phyloP scores from a whole-genome alignment of 1,139 yeast species.

The Lipomyces yarrowii region DNA sequence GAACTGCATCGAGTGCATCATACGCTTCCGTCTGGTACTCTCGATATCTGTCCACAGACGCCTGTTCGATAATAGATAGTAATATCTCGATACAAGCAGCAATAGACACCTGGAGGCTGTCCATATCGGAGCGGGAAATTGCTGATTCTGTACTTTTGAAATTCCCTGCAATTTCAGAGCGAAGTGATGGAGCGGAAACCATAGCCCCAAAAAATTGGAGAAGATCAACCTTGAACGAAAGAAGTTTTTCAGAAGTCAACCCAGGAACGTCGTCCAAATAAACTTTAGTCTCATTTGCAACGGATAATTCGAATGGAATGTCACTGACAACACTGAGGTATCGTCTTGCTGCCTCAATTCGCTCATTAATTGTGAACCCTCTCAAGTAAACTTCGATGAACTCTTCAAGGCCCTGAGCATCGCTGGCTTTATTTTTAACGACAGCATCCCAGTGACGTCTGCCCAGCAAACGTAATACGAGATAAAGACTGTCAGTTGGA shows the following conservation, averaged over 20 bases:
- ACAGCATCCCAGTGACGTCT: conserved; percentile 66
- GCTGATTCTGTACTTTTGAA: conserved; percentile 9
- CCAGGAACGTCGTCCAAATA: conserved; percentile 55
- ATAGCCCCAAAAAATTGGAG: conserved; percentile 46
- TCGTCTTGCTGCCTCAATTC: conserved; percentile 59
- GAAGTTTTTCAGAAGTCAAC: conserved; percentile 48
- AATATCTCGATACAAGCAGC: conserved; percentile 22
- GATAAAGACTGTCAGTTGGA: conserved; percentile 65
- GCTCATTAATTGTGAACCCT: conserved; percentile 68
- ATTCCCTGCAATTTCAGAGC: conserved; percentile 11
- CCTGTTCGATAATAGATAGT: conserved; percentile 16
- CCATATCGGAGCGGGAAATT: conserved; percentile 3
- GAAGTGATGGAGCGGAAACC: conserved; percentile 1
- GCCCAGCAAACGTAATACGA: conserved; percentile 76
- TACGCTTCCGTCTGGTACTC: conserved; percentile 43
- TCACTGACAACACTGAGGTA: conserved; percentile 51
- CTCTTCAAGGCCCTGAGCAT: conserved; percentile 66
- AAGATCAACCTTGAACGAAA: conserved; percentile 53
- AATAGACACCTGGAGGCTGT: conserved; percentile 15
- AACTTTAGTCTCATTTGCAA: background rate
- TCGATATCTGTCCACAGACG: conserved; percentile 1
- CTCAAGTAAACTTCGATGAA: conserved; percentile 71
- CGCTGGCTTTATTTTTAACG: conserved; percentile 60
- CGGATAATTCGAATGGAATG: conserved; percentile 52
- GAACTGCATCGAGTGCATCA: conserved; percentile 59